Conservation (phyloP, 305 asterid species). For the Ilex paraguariensis region DNA sequence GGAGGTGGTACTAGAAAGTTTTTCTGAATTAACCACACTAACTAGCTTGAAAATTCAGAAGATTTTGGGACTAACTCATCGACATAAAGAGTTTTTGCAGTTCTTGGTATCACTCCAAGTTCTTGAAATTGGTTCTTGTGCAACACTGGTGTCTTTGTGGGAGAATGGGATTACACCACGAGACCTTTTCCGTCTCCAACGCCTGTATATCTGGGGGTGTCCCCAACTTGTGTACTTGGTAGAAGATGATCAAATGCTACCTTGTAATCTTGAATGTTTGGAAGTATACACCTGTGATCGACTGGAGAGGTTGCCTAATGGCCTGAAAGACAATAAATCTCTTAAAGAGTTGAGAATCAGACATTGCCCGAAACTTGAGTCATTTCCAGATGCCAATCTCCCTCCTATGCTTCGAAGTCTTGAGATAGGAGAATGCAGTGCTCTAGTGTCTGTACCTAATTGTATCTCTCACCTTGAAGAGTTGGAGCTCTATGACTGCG, state of each 20-base stretch:
- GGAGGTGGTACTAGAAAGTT: no score
- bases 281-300: neutral
- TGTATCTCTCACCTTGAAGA: neutral
- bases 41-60: no score
- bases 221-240: neutral
- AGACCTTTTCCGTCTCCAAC: neutral
- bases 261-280: neutral
- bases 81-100: no score
- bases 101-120: no score
- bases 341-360: no score
- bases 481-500: neutral
- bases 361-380: no score
- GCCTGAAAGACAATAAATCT: no score
- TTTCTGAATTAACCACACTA: no score
- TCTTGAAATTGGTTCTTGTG: no score
- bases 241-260: neutral
- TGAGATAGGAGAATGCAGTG: neutral
- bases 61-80: no score
- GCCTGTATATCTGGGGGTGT: neutral
- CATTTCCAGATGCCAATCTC: neutral
- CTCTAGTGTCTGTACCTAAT: neutral
- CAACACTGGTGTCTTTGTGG: no score
- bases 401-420: neutral
- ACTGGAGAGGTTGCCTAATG: neutral
- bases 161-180: no score